Conservation (phyloP, 306 rosid species). For the peach (Prunus persica) region DNA sequence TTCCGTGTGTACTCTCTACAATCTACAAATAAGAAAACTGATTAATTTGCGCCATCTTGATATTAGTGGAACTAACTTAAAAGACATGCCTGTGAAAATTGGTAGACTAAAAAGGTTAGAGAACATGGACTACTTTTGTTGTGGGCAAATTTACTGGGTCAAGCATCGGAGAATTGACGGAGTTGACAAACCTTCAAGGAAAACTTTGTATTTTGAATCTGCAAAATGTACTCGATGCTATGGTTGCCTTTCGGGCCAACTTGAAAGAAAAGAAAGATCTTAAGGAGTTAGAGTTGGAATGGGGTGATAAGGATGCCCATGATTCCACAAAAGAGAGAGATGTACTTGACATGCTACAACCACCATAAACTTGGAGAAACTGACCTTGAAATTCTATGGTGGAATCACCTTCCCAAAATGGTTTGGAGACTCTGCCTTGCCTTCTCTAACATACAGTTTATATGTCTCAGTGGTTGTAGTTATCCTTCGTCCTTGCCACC, state of each 20-base stretch:
- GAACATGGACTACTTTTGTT: neutral
- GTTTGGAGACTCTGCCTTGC: constrained; percentile 9
- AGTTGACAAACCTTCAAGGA: neutral
- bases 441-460: neutral
- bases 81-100: neutral
- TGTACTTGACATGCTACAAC: neutral
- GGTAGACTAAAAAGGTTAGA: neutral
- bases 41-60: too few species aligned
- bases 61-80: too few species aligned
- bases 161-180: neutral
- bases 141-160: neutral
- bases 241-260: constrained; percentile 14
- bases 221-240: constrained; percentile 1
- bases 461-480: neutral
- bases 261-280: constrained; percentile 3
- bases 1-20: neutral
- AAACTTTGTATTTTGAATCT: constrained; percentile 12
- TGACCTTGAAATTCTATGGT: neutral
- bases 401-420: constrained; percentile 14
- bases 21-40: too few species aligned
- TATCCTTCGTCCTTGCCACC: neutral
- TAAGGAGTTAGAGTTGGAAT: neutral
- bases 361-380: constrained; percentile 3
- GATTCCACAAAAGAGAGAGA: neutral
- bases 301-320: neutral